Conservation (phyloP, 2,329 filamentous ascomycete genomes). For the Elsinoe australis region DNA sequence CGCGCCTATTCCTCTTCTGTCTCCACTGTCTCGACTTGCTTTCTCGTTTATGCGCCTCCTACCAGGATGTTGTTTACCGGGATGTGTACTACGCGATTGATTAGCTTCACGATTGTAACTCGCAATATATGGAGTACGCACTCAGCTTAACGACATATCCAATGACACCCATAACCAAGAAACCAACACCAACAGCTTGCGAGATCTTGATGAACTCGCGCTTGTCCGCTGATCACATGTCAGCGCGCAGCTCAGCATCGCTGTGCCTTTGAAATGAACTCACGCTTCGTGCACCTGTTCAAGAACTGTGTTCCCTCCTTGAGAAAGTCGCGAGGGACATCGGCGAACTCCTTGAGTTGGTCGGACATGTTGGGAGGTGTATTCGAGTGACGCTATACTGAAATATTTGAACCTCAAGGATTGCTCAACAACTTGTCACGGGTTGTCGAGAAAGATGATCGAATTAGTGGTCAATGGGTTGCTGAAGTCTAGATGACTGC, state of each 20-base stretch:
- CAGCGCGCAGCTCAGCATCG: neutral
- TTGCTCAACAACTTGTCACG: no score
- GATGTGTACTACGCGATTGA: conserved; percentile 53
- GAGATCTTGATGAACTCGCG: conserved; percentile 53
- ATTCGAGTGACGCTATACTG: neutral
- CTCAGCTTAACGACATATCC: conserved; percentile 65
- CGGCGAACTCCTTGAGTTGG: conserved; percentile 62
- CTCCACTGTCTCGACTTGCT: neutral
- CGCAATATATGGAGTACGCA: conserved; percentile 37
- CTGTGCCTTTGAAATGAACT: conserved; percentile 19
- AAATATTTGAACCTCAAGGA: no score
- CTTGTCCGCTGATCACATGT: conserved; percentile 42
- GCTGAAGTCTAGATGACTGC: neutral
- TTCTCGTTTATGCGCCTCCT: conserved; percentile 50
- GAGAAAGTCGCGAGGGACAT: conserved; percentile 59
- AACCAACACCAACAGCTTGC: conserved; percentile 61
- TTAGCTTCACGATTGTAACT: no score
- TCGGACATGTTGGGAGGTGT: conserved; percentile 49
- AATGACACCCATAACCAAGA: conserved; percentile 63
- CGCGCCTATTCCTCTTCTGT: no score
- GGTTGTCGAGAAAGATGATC: neutral
- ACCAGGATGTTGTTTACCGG: conserved; percentile 65
- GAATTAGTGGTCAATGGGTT: neutral
- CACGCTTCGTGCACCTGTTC: conserved; percentile 44
- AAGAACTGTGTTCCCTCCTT: conserved; percentile 45